Conservation (phyloP, 192 early-diverging fungal species). For the Coemansia sp. region DNA sequence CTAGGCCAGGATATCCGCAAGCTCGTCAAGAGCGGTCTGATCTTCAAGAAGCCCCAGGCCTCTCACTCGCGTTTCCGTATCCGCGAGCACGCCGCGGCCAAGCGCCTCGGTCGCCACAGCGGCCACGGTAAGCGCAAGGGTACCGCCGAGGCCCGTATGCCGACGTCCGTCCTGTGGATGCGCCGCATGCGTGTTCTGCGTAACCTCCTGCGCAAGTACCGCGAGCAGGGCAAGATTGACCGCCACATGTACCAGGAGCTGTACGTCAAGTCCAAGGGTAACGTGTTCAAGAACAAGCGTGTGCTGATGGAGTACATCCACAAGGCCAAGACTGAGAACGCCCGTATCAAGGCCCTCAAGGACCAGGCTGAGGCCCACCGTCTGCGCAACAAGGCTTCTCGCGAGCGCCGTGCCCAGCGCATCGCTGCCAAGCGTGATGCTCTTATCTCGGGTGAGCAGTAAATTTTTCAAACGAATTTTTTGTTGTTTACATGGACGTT, state of each 20-base stretch:
- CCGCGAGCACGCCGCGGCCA: slow-evolving; percentile 85
- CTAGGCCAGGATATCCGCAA: slow-evolving; percentile 86
- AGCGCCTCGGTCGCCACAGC: slow-evolving; percentile 95
- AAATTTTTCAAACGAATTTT: slow-evolving; percentile 2
- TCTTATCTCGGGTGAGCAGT: slow-evolving; percentile 53
- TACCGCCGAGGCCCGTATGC: slow-evolving; percentile 99
- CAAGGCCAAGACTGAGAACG: slow-evolving; percentile 98
- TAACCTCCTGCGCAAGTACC: slow-evolving; percentile 94
- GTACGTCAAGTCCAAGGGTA: slow-evolving; percentile 99
- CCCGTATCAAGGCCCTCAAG: slow-evolving; percentile 83
- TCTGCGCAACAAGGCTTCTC: slow-evolving; percentile 89
- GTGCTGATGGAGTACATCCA: slow-evolving; percentile 99
- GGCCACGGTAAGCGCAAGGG: slow-evolving; percentile 91
- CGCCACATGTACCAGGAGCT: slow-evolving; percentile 96
- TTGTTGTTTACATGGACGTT: not conserved
- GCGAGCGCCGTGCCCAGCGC: slow-evolving; percentile 86
- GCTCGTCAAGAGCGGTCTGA: slow-evolving; percentile 94
- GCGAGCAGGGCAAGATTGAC: slow-evolving; percentile 97
- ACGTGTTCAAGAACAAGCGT: slow-evolving; percentile 99
- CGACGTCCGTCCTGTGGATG: slow-evolving; percentile 94
- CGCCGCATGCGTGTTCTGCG: slow-evolving; percentile 94
- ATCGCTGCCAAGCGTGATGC: slow-evolving; percentile 88
- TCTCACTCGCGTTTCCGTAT: slow-evolving; percentile 91
- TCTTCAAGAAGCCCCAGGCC: slow-evolving; percentile 89
- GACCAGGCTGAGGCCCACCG: slow-evolving; percentile 99